Base-by-base conservation (phyloP, 306 rosid genomes). In the Potentilla sterilis region DNA sequence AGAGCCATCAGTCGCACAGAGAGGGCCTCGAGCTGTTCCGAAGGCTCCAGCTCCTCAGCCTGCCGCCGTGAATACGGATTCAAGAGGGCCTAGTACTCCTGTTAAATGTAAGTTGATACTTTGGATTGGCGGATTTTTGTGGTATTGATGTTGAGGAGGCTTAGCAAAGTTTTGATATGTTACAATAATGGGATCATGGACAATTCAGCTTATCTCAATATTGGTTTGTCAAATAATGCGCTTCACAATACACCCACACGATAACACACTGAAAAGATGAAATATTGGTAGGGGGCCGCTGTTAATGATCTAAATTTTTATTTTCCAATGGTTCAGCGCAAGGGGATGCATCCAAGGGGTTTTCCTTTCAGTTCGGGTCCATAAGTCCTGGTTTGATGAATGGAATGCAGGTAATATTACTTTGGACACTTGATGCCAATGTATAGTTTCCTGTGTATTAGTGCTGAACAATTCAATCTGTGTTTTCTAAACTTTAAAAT, bases 331-430 rank as follows among this genome's bases (percentile, higher is more conserved):
- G 54, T 66, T 78, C 74, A 83, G 86, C 77, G 71, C 55, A 88
- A n/a, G 97, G 88, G 74, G 99, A 92, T 85, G 84, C 81, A 12
- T 75, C 93, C 19, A 90, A 85, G 87, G 82, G 86, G 18, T 82
- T 86, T 64, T 21, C 96, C 70, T 82, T 96, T 73, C 99, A 96
- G 78, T 96, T 96, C 81, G 99, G 99, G 67, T 85, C 99, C 15
- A 85, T 96, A 46, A 85, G 78, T 81, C 98, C 99, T 44, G 87
- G 86, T 48, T 75, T 85, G 73, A 73, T 92, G 87, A 90, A 90
- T 78, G 93, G 85, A 52, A 82, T 92, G 90, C 90, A 86, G 75
- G 98, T 96, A 87, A 65, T 81, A 44, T 78, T 77, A 72, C 67
- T 72, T 19, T 21, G 4, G 71, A 55, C 67, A 14, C 66, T 76